Evolutionary conservation across 1,139 yeast species (phyloP).

Genomic region (Sugiyamaella paludigena): DNA sequence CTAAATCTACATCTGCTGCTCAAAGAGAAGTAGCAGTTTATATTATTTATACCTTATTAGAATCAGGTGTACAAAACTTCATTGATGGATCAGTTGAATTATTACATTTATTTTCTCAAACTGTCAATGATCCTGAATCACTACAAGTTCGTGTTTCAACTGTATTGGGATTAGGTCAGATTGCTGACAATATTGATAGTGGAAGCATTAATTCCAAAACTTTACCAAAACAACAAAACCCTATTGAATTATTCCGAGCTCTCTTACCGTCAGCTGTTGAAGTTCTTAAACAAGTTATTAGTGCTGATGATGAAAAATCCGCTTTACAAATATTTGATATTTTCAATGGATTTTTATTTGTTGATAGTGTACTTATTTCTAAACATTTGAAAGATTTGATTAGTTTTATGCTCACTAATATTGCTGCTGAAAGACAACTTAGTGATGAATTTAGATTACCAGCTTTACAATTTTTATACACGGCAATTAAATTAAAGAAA

Average conservation of each 20-base stretch:
- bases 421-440: conserved; percentile 62
- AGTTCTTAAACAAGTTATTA: conserved; percentile 73
- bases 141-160: conserved; percentile 80
- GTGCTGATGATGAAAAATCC: conserved; percentile 65
- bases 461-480: conserved; percentile 80
- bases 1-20: conserved; percentile 54
- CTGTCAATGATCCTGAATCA: conserved; percentile 62
- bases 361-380: conserved; percentile 78
- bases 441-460: conserved; percentile 82
- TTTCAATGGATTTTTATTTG: conserved; percentile 71
- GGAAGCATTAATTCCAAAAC: conserved; percentile 10
- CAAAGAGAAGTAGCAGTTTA: conserved; percentile 84
- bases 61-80: conserved; percentile 61
- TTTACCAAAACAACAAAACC: conserved; percentile 40
- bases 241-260: conserved; percentile 59
- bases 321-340: conserved; percentile 81
- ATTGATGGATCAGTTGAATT: conserved; percentile 63
- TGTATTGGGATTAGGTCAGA: conserved; percentile 75
- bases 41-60: conserved; percentile 74
- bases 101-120: conserved; percentile 61
- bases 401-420: conserved; percentile 65
- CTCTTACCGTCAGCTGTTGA: conserved; percentile 78
- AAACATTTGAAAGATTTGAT: conserved; percentile 68
- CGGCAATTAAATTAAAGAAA: conserved; percentile 67
- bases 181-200: conserved; percentile 66